Evolutionary conservation across 306 rosid genomes (phyloP), one percentile per base, ranked within the genome.

Genomic region (Cucurbita moschata): DNA sequence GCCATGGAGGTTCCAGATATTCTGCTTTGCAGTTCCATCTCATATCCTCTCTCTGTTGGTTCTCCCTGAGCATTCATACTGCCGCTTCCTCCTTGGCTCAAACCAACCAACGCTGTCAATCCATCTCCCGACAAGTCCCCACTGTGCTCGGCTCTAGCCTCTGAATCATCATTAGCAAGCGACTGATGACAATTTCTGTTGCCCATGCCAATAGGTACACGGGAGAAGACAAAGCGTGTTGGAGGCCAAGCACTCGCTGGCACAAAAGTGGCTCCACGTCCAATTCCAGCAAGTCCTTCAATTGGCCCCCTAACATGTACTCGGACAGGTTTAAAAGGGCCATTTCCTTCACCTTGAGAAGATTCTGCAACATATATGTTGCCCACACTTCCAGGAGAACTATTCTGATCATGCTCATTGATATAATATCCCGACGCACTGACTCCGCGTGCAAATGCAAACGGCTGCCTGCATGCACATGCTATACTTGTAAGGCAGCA

Each of bases 211-310:
- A 89, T 84, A n/a, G 97, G 95, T 68, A 87, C 97, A 30, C 97
- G 99, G 74, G 99, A 94, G 80, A 84, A 90, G 85, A 94, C 97
- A 75, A 91, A 84, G 56, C 99, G 95, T 77, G 99, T 91, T 75
- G 97, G 96, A 81, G 97, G 87, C 42, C 90, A 87, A 68, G 92
- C 87, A 54, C 88, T 66, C 72, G 92, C 90, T 40, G 96, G 99
- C 77, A 94, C 91, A 87, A 85, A 90, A 51, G 94, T 89, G 76
- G 87, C 82, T 79, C 97, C 97, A 19, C 97, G 95, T 42, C 99
- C 96, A 75, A 94, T 89, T 73, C 99, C 99, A 10, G 96, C 99
- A 84, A 94, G 96, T 75, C 99, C 99, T 67, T 94, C 99, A 73
- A 85, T 81, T 60, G 97, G 91, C 66, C 96, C 92, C 84, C 98